Evolutionary conservation across 352 stramenopile genomes (phyloP), one percentile per base, ranked within the genome.

Genomic region (Globisporangium solare): DNA sequence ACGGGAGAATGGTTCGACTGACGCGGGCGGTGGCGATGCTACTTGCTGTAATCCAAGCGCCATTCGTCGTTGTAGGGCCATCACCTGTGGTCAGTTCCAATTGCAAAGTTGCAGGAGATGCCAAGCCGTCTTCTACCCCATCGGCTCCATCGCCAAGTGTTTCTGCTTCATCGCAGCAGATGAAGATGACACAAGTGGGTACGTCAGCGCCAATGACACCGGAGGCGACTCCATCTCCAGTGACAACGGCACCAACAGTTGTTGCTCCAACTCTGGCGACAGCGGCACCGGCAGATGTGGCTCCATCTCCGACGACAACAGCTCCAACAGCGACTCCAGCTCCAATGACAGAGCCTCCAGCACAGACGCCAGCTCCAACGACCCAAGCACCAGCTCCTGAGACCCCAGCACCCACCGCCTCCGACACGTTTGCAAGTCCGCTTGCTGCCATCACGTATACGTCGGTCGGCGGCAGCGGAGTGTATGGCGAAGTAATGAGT

Each of bases 401-500:
- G 27, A 35, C 27, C 27, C 27, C 27, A 35, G 27, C 27, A 35
- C 27, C 7, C 27, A 35, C 27, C 3, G 27, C 10, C 27, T 43
- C 39, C 39, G 39, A 47, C 27, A 56, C 41, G 13, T 45, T 62
- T 42, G 31, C 48, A 15, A 27, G 22, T 2, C 47, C 47, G 10
- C 49, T 55, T 17, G 41, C 48, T 41, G n/a, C 47, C 15, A 49
- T 67, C 42, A 71, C 64, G 13, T 70, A 69, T 61, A 69, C 69
- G 6, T 62, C 47, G 6, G 24, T 74, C 2, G 70, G 70, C 0
- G 70, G 67, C 21, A 58, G 56, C 4, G 70, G 67, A 18, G 17
- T 56, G 10, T 79, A 74, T 32, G 61, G 60, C 52, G 74, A 70
- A 55, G 68, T 76, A 13, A 70, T 64, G 1, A 59, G 51, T 24